These are phyloP conservation scores for Leptographium radiaticola DNA, from an alignment of 2,329 filamentous ascomycete species.

Conservation along the genomic window DNA sequence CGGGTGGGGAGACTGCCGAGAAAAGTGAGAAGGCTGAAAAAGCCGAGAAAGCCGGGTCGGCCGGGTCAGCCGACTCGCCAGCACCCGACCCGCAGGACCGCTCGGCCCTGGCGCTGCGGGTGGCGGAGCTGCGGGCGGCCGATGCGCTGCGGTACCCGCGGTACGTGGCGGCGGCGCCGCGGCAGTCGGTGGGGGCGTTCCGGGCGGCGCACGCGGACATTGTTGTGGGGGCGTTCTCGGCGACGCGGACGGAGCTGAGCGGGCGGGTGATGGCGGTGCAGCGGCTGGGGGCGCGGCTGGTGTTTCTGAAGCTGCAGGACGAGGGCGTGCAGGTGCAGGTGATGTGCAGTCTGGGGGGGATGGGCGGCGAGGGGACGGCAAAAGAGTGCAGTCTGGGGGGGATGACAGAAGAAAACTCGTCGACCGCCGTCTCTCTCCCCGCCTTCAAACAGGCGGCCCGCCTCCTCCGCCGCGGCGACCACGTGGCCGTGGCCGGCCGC, in stretches of 20 bases:
- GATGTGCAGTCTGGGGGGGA: constrained; percentile 53
- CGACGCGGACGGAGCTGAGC: constrained; percentile 9
- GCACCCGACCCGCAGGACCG: constrained; percentile 6
- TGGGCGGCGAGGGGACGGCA: constrained; percentile 10
- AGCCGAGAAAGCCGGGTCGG: too few relatives aligned
- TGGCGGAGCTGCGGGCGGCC: constrained; percentile 37
- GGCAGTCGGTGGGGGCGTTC: constrained; percentile 7
- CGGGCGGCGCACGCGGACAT: constrained; percentile 1
- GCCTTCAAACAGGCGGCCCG: constrained; percentile 49
- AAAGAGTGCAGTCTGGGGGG: constrained; percentile 52
- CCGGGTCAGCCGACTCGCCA: too few relatives aligned
- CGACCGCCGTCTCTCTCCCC: constrained; percentile 18
- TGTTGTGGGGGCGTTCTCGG: neutral
- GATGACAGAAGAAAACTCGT: constrained; percentile 12
- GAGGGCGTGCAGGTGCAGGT: constrained; percentile 62
- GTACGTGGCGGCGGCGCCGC: constrained; percentile 3
- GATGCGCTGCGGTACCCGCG: constrained; percentile 44
- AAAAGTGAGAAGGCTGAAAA: too few relatives aligned
- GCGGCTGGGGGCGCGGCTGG: constrained; percentile 59
- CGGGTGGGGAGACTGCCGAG: neutral
- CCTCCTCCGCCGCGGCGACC: constrained; percentile 67
- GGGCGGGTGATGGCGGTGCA: constrained; percentile 66
- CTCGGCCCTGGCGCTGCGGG: constrained; percentile 20
- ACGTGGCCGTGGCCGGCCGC: constrained; percentile 59
- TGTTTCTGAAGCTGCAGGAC: constrained; percentile 72